Conservation (phyloP, 2,329 filamentous ascomycete species). For the Onygenales sp. region DNA sequence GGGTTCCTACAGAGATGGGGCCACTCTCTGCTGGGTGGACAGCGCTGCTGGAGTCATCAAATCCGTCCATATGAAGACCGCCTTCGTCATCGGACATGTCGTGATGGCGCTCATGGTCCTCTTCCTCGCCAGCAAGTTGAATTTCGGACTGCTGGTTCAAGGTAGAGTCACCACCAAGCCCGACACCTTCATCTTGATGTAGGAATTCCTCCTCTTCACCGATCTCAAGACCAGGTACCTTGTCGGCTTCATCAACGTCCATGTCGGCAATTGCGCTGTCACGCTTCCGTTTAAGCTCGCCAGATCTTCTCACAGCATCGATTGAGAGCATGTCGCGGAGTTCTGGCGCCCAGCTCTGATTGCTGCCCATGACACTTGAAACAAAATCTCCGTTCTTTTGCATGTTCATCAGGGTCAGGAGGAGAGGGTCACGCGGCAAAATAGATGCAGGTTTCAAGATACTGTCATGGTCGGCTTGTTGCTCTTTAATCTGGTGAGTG, state of each 20-base stretch:
- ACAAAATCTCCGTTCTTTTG: constrained; percentile 88
- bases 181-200: constrained; percentile 41
- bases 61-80: constrained; percentile 46
- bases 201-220: constrained; percentile 55
- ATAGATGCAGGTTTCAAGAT: constrained; percentile 78
- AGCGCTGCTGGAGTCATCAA: constrained; percentile 70
- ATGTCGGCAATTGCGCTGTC: constrained; percentile 79
- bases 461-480: constrained; percentile 74
- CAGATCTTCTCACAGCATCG: constrained; percentile 64
- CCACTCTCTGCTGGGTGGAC: constrained; percentile 75
- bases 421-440: constrained; percentile 74
- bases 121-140: constrained; percentile 54
- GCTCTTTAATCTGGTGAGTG: constrained; percentile 69
- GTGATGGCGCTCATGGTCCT: constrained; percentile 21
- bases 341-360: constrained; percentile 80
- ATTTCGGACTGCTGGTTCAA: constrained; percentile 47
- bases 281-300: constrained; percentile 86
- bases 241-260: constrained; percentile 56
- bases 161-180: constrained; percentile 39
- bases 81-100: constrained; percentile 41
- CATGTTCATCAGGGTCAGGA: constrained; percentile 82
- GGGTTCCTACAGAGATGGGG: constrained; percentile 80
- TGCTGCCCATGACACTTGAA: constrained; percentile 73
- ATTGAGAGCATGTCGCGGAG: constrained; percentile 85
- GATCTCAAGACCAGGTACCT: constrained; percentile 52